phyloP scores from a whole-genome alignment of 2,329 filamentous ascomycete species.

The Aspergillus luchuensis region DNA sequence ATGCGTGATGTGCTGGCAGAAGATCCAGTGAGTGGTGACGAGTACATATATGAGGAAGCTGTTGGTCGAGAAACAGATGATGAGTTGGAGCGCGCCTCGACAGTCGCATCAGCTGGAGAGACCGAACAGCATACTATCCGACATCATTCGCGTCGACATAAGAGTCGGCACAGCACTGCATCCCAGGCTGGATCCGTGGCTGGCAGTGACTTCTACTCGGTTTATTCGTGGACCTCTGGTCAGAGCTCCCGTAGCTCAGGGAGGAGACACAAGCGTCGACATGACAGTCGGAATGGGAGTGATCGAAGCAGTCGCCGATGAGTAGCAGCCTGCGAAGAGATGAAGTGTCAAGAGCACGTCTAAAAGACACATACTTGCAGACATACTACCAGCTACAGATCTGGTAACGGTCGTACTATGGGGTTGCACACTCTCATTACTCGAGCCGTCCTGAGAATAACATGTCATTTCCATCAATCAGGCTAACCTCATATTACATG shows the following conservation, averaged over 20 bases:
- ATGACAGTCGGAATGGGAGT: not conserved
- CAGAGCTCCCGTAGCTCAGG: not conserved
- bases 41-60: not conserved
- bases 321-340: too few relatives aligned
- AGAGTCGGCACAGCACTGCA: not conserved
- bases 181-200: not conserved
- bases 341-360: too few relatives aligned
- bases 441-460: too few relatives aligned
- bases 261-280: not conserved
- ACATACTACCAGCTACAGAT: too few relatives aligned
- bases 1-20: not conserved
- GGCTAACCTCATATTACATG: too few relatives aligned
- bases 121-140: not conserved
- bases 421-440: too few relatives aligned
- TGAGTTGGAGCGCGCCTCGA: not conserved
- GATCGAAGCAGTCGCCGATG: not conserved
- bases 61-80: not conserved
- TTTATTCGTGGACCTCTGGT: not conserved
- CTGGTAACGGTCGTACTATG: too few relatives aligned
- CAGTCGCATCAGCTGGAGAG: not conserved
- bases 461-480: too few relatives aligned
- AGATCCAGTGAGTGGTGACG: not conserved
- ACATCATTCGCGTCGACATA: not conserved
- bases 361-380: too few relatives aligned
- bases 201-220: not conserved